Base-by-base conservation (phyloP, 2,329 filamentous ascomycete species). In the Ophiostoma quercus region DNA sequence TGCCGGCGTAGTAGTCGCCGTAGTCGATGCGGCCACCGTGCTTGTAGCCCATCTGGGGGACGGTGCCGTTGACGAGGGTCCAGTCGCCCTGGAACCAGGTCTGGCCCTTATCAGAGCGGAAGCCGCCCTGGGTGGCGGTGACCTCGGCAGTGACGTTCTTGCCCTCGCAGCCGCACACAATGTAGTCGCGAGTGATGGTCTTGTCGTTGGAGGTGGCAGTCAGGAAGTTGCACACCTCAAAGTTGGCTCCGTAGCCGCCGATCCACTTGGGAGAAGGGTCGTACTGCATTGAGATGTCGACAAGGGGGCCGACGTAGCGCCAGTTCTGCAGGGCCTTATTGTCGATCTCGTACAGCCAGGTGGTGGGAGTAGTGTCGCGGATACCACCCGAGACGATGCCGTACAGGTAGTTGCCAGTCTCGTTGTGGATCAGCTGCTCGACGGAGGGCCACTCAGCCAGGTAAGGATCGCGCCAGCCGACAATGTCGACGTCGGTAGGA, bases 191-290 rank as follows among this genome's bases (percentile, higher is more conserved):
- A 12, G 77, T 74, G 1, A 76, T 70, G 2, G 37, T 16, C 22
- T 43, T 43, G 65, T 66, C 65, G 37, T 51, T 73, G 19, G 81
- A 78, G 0, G 70, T 73, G 19, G 84, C 75, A 0, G 79, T 81
- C 72, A 81, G 75, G 65, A 84, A 79, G 72, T 83, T 84, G 29
- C 78, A 80, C 11, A 82, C 81, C 72, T 85, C 83, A 82, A 83
- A 84, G 68, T 85, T 85, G 11, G 80, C 76, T 0, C 83, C 84
- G 12, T 83, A 77, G 63, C 85, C 82, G 2, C 83, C 82, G 0
- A 79, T 80, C 83, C 84, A 85, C n/a, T 66, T 62, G 57, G 32
- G 37, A 9, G 69, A 37, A 0, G 47, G 66, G 14, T 39, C 22
- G 12, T 19, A 37, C 43, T 66, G 41, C 19, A 68, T 34, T 7